Evolutionary conservation across 1,284 basidiomycete species (phyloP), one percentile per base, ranked within the genome.

Genomic region (Papiliotrema laurentii): DNA sequence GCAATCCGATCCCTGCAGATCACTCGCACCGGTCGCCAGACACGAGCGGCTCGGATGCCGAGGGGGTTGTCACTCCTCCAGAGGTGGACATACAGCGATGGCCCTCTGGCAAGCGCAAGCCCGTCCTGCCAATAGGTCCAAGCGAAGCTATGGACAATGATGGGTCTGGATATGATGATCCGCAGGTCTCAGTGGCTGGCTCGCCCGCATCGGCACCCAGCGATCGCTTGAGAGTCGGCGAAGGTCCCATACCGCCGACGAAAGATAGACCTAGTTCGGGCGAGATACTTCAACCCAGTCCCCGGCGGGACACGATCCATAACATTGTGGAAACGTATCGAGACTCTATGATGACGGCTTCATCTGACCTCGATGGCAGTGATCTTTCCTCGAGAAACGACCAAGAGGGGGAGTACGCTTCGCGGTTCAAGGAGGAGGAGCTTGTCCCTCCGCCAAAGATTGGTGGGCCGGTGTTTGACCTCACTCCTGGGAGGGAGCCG

Each of bases 401-500:
- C 19, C 19, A 25, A 13, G 37, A 39, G 19, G 14, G 13, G 37
- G 37, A 39, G 19, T 39, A 39, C 22, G 5, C 7, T 13, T 21
- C 37, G 37, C 4, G 37, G 37, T 39, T 39, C 37, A 39, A 39
- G 37, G 19, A 22, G 13, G 37, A 39, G 4, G n/a, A 6, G 37
- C 19, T 5, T 16, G 37, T 13, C 35, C n/a, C 13, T 4, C 40
- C n/a, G 22, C 40, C 40, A 4, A 28, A 42, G 7, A 13, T 42
- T 22, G 22, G 37, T 53, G 60, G 52, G 71, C 57, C 76, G 16
- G 75, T 74, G 19, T 68, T 78, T 40, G 69, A 71, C 47, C 61
- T 55, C 76, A 83, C 50, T 61, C 79, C 49, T 77, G 83, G 45
- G 66, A 79, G 53, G 72, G 70, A 73, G 56, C 72, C 76, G 11